phyloP scores from a whole-genome alignment of 345 rosid species.

The Orychophragmus violaceus region DNA sequence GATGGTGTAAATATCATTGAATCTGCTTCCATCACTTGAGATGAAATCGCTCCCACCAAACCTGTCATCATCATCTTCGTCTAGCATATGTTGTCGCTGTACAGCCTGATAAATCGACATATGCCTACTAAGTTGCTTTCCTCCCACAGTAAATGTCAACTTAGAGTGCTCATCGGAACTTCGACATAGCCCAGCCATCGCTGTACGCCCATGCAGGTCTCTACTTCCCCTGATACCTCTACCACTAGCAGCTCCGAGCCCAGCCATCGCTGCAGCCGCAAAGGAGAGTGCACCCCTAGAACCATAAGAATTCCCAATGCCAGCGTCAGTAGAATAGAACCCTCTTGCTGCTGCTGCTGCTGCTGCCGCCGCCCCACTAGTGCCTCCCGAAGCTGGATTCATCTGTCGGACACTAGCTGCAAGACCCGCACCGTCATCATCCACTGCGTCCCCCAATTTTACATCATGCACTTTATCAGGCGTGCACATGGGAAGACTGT shows the following conservation, averaged over 20 bases:
- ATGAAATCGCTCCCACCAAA: constrained; percentile 69
- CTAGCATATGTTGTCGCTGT: constrained; percentile 82
- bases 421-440: constrained; percentile 44
- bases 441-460: constrained; percentile 76
- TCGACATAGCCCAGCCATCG: no score
- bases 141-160: constrained; percentile 76
- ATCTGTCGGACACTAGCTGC: constrained; percentile 51
- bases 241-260: constrained; percentile 84
- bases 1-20: constrained; percentile 80
- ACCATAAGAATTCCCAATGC: constrained; percentile 63
- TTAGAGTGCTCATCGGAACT: constrained; percentile 72
- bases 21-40: constrained; percentile 86
- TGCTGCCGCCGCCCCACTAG: constrained; percentile 63
- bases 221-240: constrained; percentile 92
- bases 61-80: constrained; percentile 93
- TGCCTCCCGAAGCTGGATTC: constrained; percentile 71
- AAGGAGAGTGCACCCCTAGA: constrained; percentile 95
- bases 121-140: constrained; percentile 86
- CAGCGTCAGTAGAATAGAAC: constrained; percentile 67
- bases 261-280: constrained; percentile 99
- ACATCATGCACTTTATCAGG: constrained; percentile 97
- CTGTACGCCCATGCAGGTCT: constrained; percentile 79
- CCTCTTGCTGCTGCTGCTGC: constrained; percentile 59
- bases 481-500: constrained; percentile 82
- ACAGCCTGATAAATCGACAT: constrained; percentile 98